phyloP scores from a whole-genome alignment of 129 eudicot genomes.

The Flaveria ramosissima region DNA sequence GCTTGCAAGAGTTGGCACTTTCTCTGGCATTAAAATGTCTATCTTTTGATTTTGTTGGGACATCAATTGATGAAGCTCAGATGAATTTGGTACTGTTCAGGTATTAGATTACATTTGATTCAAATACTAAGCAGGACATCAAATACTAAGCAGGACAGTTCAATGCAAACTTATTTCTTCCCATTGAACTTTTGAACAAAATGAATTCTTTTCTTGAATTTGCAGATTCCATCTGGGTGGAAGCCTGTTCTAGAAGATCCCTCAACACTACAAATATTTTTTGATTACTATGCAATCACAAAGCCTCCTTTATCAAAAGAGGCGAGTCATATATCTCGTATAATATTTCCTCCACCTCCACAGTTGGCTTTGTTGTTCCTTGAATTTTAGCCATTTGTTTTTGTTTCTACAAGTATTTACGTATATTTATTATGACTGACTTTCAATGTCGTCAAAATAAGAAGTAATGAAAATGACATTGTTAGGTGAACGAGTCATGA shows the following conservation, averaged over 20 bases:
- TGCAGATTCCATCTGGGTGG: constrained; percentile 92
- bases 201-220: constrained; percentile 20
- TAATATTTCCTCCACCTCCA: not conserved
- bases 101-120: constrained; percentile 42
- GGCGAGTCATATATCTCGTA: constrained; percentile 38
- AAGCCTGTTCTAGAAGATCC: constrained; percentile 83
- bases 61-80: constrained; percentile 98
- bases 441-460: not conserved
- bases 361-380: not conserved
- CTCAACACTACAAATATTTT: constrained; percentile 86
- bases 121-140: constrained; percentile 7
- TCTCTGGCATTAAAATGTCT: constrained; percentile 86
- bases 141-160: too few relatives aligned
- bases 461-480: not conserved
- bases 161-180: constrained; percentile 5
- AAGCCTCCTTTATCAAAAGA: constrained; percentile 93
- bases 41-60: constrained; percentile 95
- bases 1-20: constrained; percentile 90
- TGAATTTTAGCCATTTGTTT: constrained; percentile 14
- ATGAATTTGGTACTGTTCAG: constrained; percentile 98
- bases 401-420: not conserved
- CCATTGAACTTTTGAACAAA: constrained; percentile 10
- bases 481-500: constrained; percentile 4
- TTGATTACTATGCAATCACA: constrained; percentile 91
- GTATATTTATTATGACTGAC: not conserved